phyloP scores from a whole-genome alignment of 306 rosid species.

The Senna siamea region DNA sequence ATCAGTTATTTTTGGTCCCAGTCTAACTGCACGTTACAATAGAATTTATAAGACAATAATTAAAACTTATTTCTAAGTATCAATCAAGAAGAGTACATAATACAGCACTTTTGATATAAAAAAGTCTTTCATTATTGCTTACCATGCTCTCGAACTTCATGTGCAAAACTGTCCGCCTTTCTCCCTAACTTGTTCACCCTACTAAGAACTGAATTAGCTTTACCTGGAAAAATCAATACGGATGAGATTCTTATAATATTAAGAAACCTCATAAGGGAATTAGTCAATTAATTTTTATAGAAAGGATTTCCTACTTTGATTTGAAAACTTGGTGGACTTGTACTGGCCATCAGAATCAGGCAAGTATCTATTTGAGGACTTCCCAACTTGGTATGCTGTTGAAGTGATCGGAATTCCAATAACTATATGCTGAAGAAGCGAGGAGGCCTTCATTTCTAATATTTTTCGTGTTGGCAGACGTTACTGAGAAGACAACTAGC shows the following conservation, averaged over 20 bases:
- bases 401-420: conserved; percentile 45
- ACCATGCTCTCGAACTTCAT: conserved; percentile 41
- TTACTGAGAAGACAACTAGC: not conserved
- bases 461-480: not conserved
- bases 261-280: not conserved
- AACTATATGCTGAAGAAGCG: conserved; percentile 46
- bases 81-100: too few relatives aligned
- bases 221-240: conserved; percentile 32
- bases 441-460: conserved; percentile 41
- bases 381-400: conserved; percentile 20
- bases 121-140: not conserved
- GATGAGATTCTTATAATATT: not conserved
- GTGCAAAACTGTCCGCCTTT: conserved; percentile 32
- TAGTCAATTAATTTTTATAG: not conserved
- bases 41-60: too few relatives aligned
- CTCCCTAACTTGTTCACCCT: conserved; percentile 33
- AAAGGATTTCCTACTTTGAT: conserved; percentile 31
- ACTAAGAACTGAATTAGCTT: conserved; percentile 31
- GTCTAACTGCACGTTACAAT: conserved; percentile 44
- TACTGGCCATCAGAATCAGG: conserved; percentile 33
- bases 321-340: conserved; percentile 7
- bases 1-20: conserved; percentile 52
- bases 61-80: too few relatives aligned
- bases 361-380: conserved; percentile 13
- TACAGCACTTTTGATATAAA: too few relatives aligned